These are phyloP conservation scores for Drechslera avenae DNA, from an alignment of 2,329 filamentous ascomycete genomes.

Conservation along the genomic window DNA sequence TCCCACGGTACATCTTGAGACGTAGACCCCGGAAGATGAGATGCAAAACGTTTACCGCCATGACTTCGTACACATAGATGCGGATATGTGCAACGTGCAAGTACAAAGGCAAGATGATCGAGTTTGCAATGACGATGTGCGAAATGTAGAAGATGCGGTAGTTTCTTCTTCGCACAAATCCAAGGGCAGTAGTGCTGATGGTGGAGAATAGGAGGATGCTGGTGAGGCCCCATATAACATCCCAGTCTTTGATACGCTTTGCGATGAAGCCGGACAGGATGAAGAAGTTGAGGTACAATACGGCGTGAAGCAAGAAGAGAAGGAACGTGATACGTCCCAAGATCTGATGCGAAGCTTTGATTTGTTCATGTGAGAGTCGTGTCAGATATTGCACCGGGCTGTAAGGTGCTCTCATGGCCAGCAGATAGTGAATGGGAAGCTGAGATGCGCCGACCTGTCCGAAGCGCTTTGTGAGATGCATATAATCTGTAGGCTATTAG, in stretches of 20 bases:
- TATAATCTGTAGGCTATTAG: constrained; percentile 56
- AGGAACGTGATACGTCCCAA: constrained; percentile 60
- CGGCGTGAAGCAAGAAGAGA: constrained; percentile 59
- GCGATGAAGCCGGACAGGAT: constrained; percentile 55
- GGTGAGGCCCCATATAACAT: constrained; percentile 62
- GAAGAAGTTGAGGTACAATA: constrained; percentile 64
- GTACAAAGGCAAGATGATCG: constrained; percentile 57
- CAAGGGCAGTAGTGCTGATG: constrained; percentile 57
- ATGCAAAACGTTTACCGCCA: constrained; percentile 55
- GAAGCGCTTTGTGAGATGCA: constrained; percentile 67
- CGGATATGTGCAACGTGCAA: constrained; percentile 62
- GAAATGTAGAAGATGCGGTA: constrained; percentile 62
- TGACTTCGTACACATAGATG: constrained; percentile 58
- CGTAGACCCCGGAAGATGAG: constrained; percentile 45
- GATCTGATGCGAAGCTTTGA: constrained; percentile 64
- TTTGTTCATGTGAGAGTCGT: constrained; percentile 58
- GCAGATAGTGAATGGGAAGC: constrained; percentile 62
- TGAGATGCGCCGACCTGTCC: constrained; percentile 65
- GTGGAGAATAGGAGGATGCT: constrained; percentile 53
- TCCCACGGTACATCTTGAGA: constrained; percentile 45
- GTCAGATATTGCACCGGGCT: constrained; percentile 59
- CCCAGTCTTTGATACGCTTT: constrained; percentile 61
- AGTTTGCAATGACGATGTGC: constrained; percentile 59
- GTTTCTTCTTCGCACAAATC: constrained; percentile 52
- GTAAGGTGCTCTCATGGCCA: constrained; percentile 58